Conservation (phyloP, 2,329 filamentous ascomycete genomes). For the Rhytidhysteron rufulum region DNA sequence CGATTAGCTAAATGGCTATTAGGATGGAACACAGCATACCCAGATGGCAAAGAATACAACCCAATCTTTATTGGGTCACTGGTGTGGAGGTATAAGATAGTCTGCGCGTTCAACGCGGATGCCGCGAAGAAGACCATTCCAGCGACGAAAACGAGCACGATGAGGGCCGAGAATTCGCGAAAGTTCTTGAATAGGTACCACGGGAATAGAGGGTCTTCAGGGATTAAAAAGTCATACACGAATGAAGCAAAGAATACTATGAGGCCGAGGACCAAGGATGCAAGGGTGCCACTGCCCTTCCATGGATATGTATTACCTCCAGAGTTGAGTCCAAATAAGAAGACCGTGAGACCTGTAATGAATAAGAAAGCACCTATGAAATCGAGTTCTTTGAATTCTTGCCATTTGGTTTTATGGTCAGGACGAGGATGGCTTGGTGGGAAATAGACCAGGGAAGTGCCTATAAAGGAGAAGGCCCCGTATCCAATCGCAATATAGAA, state of each 20-base stretch:
- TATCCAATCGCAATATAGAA: slow-evolving; percentile 44
- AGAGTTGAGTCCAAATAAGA: slow-evolving; percentile 44
- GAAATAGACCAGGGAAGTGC: slow-evolving; percentile 46
- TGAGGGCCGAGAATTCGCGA: slow-evolving; percentile 22
- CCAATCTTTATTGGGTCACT: slow-evolving; percentile 16
- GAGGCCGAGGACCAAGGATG: slow-evolving; percentile 20
- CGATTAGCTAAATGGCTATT: slow-evolving; percentile 1
- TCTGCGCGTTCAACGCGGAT: slow-evolving; percentile 16
- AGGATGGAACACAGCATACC: slow-evolving; percentile 4
- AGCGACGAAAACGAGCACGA: slow-evolving; percentile 23
- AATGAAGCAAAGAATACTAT: slow-evolving; percentile 15
- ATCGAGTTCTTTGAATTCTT: slow-evolving; percentile 35
- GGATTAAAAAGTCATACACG: slow-evolving; percentile 14
- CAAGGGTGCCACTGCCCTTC: slow-evolving; percentile 19
- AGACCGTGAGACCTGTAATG: slow-evolving; percentile 39
- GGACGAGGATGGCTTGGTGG: slow-evolving; percentile 44
- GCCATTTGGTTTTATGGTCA: slow-evolving; percentile 23
- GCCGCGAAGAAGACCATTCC: slow-evolving; percentile 28
- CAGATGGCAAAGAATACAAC: slow-evolving; percentile 15
- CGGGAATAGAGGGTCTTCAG: slow-evolving; percentile 23
- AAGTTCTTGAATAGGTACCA: slow-evolving; percentile 24
- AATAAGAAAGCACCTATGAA: slow-evolving; percentile 43
- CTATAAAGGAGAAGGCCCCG: slow-evolving; percentile 35
- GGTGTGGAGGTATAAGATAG: slow-evolving; percentile 16
- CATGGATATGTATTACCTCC: slow-evolving; percentile 34